These are phyloP conservation scores for Puccinia triticina DNA, from an alignment of 1,284 basidiomycete genomes.

Conservation along the genomic window DNA sequence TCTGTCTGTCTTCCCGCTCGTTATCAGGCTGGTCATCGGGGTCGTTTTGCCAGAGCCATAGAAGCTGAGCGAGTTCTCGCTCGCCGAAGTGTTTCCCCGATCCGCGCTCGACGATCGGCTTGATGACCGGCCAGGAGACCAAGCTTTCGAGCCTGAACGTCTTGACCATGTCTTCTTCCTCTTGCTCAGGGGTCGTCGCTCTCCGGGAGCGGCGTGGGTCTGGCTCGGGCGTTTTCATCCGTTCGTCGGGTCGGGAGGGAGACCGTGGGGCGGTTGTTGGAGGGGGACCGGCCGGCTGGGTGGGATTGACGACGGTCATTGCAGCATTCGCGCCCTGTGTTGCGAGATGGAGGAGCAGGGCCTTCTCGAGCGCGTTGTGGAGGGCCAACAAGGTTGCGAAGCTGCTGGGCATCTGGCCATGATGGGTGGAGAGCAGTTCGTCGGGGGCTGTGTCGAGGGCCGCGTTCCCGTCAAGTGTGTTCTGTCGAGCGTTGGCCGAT, in stretches of 20 bases:
- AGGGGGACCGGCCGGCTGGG: neutral
- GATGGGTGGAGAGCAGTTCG: constrained; percentile 3
- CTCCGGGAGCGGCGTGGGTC: too few species aligned
- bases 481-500: too few species aligned
- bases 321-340: constrained; percentile 30
- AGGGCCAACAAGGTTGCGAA: constrained; percentile 23
- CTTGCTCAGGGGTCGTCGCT: constrained; percentile 44
- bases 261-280: neutral
- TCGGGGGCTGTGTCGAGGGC: too few species aligned
- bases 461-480: too few species aligned
- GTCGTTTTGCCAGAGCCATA: constrained; percentile 44
- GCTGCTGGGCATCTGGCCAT: constrained; percentile 6
- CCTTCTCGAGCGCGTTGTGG: constrained; percentile 39
- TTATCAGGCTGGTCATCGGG: neutral
- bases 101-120: constrained; percentile 40
- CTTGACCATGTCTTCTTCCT: neutral
- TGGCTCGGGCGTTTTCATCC: constrained; percentile 45
- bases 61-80: constrained; percentile 33
- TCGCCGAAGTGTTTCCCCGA: constrained; percentile 28
- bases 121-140: constrained; percentile 32
- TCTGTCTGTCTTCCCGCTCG: neutral
- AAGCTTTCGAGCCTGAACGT: constrained; percentile 32
- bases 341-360: constrained; percentile 38
- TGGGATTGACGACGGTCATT: neutral
- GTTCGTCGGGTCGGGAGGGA: neutral